phyloP scores from a whole-genome alignment of 2,329 filamentous ascomycete species.

The Fusarium beomiforme region DNA sequence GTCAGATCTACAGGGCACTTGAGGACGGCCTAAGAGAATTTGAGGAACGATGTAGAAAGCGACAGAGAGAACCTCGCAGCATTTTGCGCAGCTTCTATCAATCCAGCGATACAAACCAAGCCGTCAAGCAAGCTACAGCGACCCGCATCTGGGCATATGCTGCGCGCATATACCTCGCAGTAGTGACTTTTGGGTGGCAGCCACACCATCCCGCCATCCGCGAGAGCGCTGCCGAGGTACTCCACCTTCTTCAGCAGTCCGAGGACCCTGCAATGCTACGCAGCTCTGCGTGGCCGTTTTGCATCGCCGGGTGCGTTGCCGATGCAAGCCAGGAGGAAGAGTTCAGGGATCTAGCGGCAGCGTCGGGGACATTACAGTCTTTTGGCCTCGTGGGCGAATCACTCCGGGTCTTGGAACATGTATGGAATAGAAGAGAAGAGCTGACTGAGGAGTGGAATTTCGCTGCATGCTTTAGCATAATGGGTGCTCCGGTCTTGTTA shows the following conservation, averaged over 20 bases:
- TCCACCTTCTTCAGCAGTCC: background rate
- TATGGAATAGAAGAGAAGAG: background rate
- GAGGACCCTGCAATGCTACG: background rate
- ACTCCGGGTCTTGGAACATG: background rate
- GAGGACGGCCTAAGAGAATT: background rate
- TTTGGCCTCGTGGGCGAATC: background rate
- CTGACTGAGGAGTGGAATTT: background rate
- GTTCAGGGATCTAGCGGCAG: background rate
- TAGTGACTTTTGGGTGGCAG: background rate
- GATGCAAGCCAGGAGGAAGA: rapidly evolving
- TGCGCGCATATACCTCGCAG: background rate
- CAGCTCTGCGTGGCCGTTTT: background rate
- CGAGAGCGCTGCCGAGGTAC: background rate
- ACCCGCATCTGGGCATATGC: background rate
- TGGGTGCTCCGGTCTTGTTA: background rate
- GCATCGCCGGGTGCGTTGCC: background rate
- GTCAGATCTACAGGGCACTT: background rate
- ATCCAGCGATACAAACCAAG: background rate
- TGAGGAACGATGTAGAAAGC: background rate
- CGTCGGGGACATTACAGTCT: background rate
- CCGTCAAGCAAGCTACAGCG: background rate
- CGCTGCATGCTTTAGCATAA: background rate
- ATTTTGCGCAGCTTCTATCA: background rate
- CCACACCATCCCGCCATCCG: background rate
- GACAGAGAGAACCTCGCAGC: background rate